Conservation (phyloP, 2,329 filamentous ascomycete species). For the Trichoderma cornu-damae region DNA sequence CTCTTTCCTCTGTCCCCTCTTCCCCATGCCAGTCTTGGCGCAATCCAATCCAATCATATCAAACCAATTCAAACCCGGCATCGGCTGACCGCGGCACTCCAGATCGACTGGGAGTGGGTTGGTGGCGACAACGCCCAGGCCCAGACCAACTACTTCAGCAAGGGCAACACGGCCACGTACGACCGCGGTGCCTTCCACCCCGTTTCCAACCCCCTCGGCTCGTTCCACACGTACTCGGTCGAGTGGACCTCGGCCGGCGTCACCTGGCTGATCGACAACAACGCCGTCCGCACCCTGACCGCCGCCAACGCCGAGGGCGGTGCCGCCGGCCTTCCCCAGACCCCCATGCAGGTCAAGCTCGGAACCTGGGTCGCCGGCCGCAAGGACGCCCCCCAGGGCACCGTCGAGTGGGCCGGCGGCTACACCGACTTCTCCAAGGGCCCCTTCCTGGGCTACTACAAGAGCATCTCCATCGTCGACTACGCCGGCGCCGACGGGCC, state of each 20-base stretch:
- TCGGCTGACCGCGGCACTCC: neutral
- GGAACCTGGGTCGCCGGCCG: slow-evolving; percentile 62
- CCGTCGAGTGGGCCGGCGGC: slow-evolving; percentile 66
- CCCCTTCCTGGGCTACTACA: slow-evolving; percentile 54
- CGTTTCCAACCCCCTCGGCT: slow-evolving; percentile 45
- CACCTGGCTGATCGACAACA: slow-evolving; percentile 61
- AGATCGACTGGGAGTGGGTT: slow-evolving; percentile 97
- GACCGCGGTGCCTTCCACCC: slow-evolving; percentile 61
- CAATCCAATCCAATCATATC: too few species aligned
- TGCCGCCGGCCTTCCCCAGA: slow-evolving; percentile 58
- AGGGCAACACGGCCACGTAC: slow-evolving; percentile 65
- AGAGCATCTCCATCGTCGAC: slow-evolving; percentile 50
- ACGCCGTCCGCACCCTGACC: slow-evolving; percentile 55
- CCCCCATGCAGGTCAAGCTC: slow-evolving; percentile 65
- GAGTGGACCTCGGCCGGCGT: slow-evolving; percentile 63
- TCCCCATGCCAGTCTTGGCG: too few species aligned
- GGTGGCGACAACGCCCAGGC: slow-evolving; percentile 64
- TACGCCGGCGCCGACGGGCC: slow-evolving; percentile 46
- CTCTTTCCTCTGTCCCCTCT: too few species aligned
- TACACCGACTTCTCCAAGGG: slow-evolving; percentile 49
- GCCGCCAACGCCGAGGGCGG: slow-evolving; percentile 54
- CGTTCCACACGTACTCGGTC: slow-evolving; percentile 61
- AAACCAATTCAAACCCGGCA: too few species aligned
- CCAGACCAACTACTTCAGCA: slow-evolving; percentile 80
- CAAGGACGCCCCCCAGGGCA: slow-evolving; percentile 58